Conservation (phyloP, 345 rosid species). For the Lepidium aucheri region DNA sequence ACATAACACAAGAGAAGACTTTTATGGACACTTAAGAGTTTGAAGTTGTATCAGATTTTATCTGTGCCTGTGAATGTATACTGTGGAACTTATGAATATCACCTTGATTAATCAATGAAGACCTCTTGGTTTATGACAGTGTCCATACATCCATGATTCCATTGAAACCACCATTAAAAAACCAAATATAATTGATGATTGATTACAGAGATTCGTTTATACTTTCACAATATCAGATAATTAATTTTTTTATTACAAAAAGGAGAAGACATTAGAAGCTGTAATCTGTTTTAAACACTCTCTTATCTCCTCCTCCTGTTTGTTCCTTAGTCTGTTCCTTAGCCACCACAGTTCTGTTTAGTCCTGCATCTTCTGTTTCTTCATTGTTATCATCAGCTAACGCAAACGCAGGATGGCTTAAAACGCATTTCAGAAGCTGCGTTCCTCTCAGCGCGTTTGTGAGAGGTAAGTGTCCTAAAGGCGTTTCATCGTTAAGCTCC, state of each 20-base stretch:
- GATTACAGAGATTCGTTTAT: constrained; percentile 18
- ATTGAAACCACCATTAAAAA: neutral
- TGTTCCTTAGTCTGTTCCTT: neutral
- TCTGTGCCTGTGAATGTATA: neutral
- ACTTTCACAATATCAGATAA: constrained; percentile 7
- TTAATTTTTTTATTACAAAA: neutral
- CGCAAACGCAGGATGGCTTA: constrained; percentile 80
- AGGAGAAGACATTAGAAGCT: constrained; percentile 34
- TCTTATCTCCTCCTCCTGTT: constrained; percentile 28
- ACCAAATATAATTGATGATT: neutral
- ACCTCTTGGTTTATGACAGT: neutral
- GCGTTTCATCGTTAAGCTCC: constrained; percentile 71
- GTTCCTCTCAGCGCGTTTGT: constrained; percentile 92
- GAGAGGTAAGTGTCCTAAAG: constrained; percentile 82
- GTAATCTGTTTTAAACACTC: constrained; percentile 46
- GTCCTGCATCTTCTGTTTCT: constrained; percentile 5
- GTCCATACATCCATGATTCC: constrained; percentile 8
- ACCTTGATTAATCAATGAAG: neutral
- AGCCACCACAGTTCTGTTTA: constrained; percentile 4
- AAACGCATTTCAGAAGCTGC: constrained; percentile 53
- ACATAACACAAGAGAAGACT: neutral
- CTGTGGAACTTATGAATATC: neutral
- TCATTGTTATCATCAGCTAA: constrained; percentile 26
- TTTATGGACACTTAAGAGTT: neutral
- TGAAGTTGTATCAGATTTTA: constrained; percentile 2